Evolutionary conservation across 305 asterid genomes (phyloP).

Genomic region (Vinca major): DNA sequence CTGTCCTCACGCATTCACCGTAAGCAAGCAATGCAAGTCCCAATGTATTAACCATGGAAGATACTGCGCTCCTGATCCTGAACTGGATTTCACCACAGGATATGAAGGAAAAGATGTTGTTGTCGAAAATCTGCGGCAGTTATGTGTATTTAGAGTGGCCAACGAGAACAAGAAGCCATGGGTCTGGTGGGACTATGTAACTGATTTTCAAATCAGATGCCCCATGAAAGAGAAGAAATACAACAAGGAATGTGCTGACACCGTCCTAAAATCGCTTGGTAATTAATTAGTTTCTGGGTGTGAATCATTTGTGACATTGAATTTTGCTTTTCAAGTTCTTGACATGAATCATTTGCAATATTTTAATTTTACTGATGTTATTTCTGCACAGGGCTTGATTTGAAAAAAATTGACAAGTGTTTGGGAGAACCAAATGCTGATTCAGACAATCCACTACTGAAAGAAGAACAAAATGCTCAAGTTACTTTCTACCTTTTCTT

Average conservation of each 20-base stretch:
- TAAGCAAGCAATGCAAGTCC: slow-evolving; percentile 91
- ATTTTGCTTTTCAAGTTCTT: slow-evolving; percentile 6
- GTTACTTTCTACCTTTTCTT: slow-evolving; percentile 33
- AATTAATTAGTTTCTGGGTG: slow-evolving; percentile 6
- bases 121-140: slow-evolving; percentile 81
- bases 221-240: slow-evolving; percentile 98
- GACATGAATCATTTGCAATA: neutral
- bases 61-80: slow-evolving; percentile 98
- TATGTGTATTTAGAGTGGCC: slow-evolving; percentile 79
- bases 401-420: slow-evolving; percentile 60
- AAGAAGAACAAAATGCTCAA: slow-evolving; percentile 94
- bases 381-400: slow-evolving; percentile 55
- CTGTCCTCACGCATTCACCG: slow-evolving; percentile 88
- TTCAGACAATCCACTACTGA: slow-evolving; percentile 62
- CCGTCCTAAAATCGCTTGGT: slow-evolving; percentile 77
- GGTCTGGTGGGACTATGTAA: slow-evolving; percentile 99
- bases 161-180: slow-evolving; percentile 83
- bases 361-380: neutral
- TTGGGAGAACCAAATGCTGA: slow-evolving; percentile 85
- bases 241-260: slow-evolving; percentile 74
- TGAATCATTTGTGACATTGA: slow-evolving; percentile 9
- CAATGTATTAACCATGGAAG: slow-evolving; percentile 93
- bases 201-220: slow-evolving; percentile 93
- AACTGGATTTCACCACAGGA: slow-evolving; percentile 85
- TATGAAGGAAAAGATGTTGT: slow-evolving; percentile 94